Conservation (phyloP, 345 rosid genomes). For the Bruguiera gymnorhiza region DNA sequence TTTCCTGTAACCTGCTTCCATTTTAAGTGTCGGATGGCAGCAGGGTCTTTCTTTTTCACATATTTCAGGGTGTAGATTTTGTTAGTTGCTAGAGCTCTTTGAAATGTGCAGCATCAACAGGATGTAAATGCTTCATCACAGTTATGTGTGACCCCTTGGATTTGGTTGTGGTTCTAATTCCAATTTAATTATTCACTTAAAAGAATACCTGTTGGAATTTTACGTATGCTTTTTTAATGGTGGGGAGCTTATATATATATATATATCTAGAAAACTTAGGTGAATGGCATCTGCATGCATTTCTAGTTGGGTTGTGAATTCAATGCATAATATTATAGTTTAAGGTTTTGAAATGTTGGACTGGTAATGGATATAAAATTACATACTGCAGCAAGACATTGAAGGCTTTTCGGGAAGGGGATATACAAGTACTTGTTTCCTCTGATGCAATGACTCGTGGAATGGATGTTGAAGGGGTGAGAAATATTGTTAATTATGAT, state of each 20-base stretch:
- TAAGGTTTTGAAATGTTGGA: not conserved
- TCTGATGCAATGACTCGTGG: slow-evolving; percentile 98
- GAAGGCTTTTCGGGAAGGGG: slow-evolving; percentile 73
- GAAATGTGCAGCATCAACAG: not conserved
- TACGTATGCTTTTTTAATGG: not conserved
- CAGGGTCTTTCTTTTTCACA: too few species aligned
- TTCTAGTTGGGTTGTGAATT: not conserved
- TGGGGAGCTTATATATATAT: not conserved
- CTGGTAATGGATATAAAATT: slow-evolving; percentile 10
- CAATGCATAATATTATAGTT: not conserved
- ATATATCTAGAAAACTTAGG: not conserved
- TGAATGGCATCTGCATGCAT: not conserved
- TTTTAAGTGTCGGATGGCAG: too few species aligned
- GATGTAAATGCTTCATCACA: not conserved
- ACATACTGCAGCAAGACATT: slow-evolving; percentile 65
- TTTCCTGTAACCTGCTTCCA: not conserved
- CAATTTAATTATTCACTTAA: not conserved
- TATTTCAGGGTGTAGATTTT: not conserved
- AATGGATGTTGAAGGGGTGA: slow-evolving; percentile 92
- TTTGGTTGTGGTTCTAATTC: not conserved
- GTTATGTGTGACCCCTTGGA: not conserved
- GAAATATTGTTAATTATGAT: slow-evolving; percentile 82
- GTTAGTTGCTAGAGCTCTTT: not conserved
- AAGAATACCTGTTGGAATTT: not conserved
- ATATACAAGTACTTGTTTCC: slow-evolving; percentile 84